A percentile compares a stretch with the other conserved stretches of the same genome.
phyloP scores from a whole-genome alignment of 202 grass and related monocot genomes.

The Hordeum pubiflorum region DNA sequence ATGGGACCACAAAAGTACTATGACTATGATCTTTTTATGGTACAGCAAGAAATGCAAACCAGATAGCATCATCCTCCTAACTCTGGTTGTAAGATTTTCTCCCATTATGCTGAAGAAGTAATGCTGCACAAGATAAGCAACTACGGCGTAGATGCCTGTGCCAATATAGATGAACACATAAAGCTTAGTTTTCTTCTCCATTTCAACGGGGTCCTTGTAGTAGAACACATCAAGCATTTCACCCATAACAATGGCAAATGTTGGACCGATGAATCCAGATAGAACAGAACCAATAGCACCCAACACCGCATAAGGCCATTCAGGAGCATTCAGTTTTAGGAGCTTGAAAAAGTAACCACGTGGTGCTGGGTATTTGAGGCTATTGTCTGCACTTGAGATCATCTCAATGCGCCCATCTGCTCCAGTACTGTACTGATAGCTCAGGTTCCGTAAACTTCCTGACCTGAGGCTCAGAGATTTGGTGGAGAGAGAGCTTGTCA shows the following conservation, averaged over 20 bases:
- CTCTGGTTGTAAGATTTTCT: slow-evolving; percentile 98
- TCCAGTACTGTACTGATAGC: slow-evolving; percentile 97
- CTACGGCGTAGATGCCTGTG: slow-evolving; percentile 88
- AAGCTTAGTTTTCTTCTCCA: slow-evolving; percentile 87
- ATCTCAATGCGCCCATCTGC: slow-evolving; percentile 96
- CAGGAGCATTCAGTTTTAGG: slow-evolving; percentile 91
- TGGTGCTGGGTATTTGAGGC: slow-evolving; percentile 85
- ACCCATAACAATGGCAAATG: slow-evolving; percentile 96
- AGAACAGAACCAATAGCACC: slow-evolving; percentile 90
- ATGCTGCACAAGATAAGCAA: slow-evolving; percentile 94
- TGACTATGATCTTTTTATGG: not conserved
- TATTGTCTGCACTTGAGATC: slow-evolving; percentile 91
- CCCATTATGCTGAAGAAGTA: slow-evolving; percentile 99
- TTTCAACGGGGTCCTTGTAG: slow-evolving; percentile 75
- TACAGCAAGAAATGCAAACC: slow-evolving; percentile 35
- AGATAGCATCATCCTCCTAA: slow-evolving; percentile 94
- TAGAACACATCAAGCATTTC: slow-evolving; percentile 99
- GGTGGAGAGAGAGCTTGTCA: slow-evolving; percentile 93
- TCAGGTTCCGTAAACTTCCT: slow-evolving; percentile 91
- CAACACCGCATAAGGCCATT: slow-evolving; percentile 88
- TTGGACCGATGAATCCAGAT: slow-evolving; percentile 93
- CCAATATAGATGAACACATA: slow-evolving; percentile 99
- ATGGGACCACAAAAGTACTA: not conserved
- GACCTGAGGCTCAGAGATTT: slow-evolving; percentile 93
- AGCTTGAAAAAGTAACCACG: slow-evolving; percentile 93